phyloP scores from a whole-genome alignment of 345 rosid genomes.

The Lepidium sativum region DNA sequence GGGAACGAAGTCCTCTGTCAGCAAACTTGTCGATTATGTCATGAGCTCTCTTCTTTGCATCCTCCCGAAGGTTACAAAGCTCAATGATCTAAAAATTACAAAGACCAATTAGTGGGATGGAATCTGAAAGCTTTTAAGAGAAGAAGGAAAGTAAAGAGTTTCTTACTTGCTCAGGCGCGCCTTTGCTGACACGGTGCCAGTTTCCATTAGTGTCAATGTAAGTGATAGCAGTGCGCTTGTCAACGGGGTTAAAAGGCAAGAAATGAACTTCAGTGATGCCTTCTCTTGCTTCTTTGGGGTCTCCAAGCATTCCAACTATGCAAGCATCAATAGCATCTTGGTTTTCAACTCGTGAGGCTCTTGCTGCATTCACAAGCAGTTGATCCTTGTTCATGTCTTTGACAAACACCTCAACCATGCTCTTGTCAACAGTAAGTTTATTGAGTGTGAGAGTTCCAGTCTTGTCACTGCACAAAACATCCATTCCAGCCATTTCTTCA shows the following conservation, averaged over 20 bases:
- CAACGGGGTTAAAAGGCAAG: conserved; percentile 83
- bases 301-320: conserved; percentile 32
- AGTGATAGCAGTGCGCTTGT: conserved; percentile 82
- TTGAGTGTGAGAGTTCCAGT: conserved; percentile 86
- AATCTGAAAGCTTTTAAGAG: neutral
- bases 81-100: conserved; percentile 44
- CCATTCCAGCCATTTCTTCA: conserved; percentile 94
- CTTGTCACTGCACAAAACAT: conserved; percentile 80
- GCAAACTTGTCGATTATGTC: conserved; percentile 80
- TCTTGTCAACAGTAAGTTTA: conserved; percentile 77
- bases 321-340: conserved; percentile 60
- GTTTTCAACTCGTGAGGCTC: conserved; percentile 79
- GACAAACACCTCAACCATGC: conserved; percentile 62
- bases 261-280: conserved; percentile 71
- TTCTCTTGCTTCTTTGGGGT: conserved; percentile 48
- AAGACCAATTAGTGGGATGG: neutral
- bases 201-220: conserved; percentile 50
- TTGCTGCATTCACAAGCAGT: conserved; percentile 56
- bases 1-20: conserved; percentile 75
- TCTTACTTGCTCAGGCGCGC: conserved; percentile 76
- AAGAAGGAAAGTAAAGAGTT: neutral
- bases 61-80: conserved; percentile 59
- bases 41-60: conserved; percentile 56
- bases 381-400: conserved; percentile 56
- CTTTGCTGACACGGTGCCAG: conserved; percentile 83